A percentile compares a stretch with the other conserved stretches of the same genome.
These are phyloP conservation scores for Suhomyces coccinellae DNA, from an alignment of 1,139 yeast species.

Conservation along the genomic window DNA sequence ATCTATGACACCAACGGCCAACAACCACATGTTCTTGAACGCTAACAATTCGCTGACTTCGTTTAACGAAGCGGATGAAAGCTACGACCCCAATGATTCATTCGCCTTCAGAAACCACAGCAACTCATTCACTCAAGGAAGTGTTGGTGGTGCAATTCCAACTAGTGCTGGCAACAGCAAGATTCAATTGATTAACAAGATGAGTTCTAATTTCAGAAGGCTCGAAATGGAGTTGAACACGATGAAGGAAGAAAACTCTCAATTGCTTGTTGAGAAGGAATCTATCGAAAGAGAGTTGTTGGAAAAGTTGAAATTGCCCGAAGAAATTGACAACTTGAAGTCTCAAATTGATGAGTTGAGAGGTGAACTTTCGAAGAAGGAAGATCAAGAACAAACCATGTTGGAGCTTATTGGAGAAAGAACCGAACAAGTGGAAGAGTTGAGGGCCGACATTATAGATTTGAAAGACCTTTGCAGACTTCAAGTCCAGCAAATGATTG, in stretches of 20 bases:
- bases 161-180: conserved; percentile 21
- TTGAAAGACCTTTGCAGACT: conserved; percentile 76
- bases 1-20: conserved; percentile 13
- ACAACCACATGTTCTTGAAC: conserved; percentile 27
- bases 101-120: conserved; percentile 5
- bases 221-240: conserved; percentile 76
- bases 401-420: conserved; percentile 84
- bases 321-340: conserved; percentile 45
- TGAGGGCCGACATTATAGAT: conserved; percentile 85
- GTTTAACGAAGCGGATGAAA: conserved; percentile 9
- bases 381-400: conserved; percentile 56
- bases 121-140: conserved; percentile 9
- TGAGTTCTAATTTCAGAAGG: conserved; percentile 74
- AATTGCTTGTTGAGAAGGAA: conserved; percentile 58
- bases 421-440: conserved; percentile 80
- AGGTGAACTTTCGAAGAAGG: conserved; percentile 37
- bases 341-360: conserved; percentile 36
- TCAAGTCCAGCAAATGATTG: conserved; percentile 86
- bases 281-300: conserved; percentile 68
- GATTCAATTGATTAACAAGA: conserved; percentile 67
- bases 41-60: conserved; percentile 12
- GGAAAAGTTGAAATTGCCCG: conserved; percentile 41
- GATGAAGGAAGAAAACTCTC: conserved; percentile 60
- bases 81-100: conserved; percentile 6
- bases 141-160: conserved; percentile 18